Evolutionary conservation across 352 stramenopile species (phyloP).

Genomic region (Phytophthora sansomeana): DNA sequence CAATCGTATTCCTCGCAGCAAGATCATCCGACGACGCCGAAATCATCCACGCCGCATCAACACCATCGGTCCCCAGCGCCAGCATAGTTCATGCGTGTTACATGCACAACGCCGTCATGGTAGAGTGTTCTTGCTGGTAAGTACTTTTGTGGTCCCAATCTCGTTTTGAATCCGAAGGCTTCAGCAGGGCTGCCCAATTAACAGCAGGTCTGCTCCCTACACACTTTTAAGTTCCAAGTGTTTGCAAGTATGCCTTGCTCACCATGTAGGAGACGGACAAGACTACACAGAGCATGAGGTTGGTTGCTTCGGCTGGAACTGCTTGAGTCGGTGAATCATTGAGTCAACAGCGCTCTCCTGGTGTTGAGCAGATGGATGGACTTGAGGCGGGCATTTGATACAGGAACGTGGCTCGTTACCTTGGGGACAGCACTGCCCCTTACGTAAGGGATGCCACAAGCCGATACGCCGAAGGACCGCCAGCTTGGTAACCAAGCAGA

Average conservation of each 20-base stretch:
- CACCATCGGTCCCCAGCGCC: no score
- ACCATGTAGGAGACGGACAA: neutral
- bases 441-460: neutral
- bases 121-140: no score
- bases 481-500: neutral
- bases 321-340: neutral
- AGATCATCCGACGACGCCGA: no score
- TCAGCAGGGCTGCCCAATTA: neutral
- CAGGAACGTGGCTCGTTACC: no score
- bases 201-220: neutral
- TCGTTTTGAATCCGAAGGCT: neutral
- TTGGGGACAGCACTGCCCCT: neutral
- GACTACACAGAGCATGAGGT: neutral
- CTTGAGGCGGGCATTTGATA: conserved; percentile 3
- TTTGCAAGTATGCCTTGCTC: neutral
- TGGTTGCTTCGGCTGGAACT: neutral
- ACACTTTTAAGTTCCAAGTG: neutral
- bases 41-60: no score
- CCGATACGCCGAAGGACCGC: neutral
- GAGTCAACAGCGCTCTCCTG: neutral
- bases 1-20: no score
- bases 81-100: no score
- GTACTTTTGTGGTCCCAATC: neutral
- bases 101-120: neutral
- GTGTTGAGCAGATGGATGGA: neutral